A percentile compares a stretch with the other conserved stretches of the same genome.
Evolutionary conservation across 768 basidiomycete genomes (phyloP).

Genomic region (Trametes cinnabarina): DNA sequence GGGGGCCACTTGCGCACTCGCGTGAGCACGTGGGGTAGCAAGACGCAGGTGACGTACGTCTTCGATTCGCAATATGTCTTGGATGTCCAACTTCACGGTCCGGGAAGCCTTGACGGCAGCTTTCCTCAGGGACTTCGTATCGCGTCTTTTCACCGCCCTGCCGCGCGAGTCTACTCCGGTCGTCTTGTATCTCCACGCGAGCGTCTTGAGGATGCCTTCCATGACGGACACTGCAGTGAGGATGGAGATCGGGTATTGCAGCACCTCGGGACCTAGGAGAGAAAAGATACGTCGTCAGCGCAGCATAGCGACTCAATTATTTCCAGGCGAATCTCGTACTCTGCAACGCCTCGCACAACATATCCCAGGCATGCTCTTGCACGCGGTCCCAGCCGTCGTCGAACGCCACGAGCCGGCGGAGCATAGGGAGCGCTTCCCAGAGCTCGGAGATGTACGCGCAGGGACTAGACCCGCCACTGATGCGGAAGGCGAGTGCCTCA

Average conservation of each 20-base stretch:
- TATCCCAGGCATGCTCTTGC: slow-evolving; percentile 48
- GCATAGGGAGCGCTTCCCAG: slow-evolving; percentile 52
- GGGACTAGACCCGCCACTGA: slow-evolving; percentile 49
- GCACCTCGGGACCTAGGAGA: slow-evolving; percentile 54
- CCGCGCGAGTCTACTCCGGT: slow-evolving; percentile 2
- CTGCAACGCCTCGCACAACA: slow-evolving; percentile 42
- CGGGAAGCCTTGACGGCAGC: slow-evolving; percentile 14
- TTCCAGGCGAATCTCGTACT: slow-evolving; percentile 35
- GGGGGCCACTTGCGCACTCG: too few species aligned
- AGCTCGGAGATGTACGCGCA: slow-evolving; percentile 53
- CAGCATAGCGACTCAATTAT: too few species aligned
- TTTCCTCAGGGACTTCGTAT: slow-evolving; percentile 8
- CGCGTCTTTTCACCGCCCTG: slow-evolving; percentile 11
- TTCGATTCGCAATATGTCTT: slow-evolving; percentile 19
- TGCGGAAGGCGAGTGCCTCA: slow-evolving; percentile 41
- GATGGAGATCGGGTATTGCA: slow-evolving; percentile 50
- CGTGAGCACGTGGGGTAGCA: too few species aligned
- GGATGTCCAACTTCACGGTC: slow-evolving; percentile 18
- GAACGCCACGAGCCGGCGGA: slow-evolving; percentile 40
- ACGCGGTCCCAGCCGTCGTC: slow-evolving; percentile 47
- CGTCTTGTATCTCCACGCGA: slow-evolving; percentile 35
- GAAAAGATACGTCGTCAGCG: too few species aligned
- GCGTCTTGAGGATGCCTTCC: slow-evolving; percentile 40
- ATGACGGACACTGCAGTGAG: slow-evolving; percentile 54
- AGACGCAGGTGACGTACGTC: too few species aligned